Evolutionary conservation across 176 grass and related monocot genomes (phyloP).

Genomic region (Echinochloa phyllopogon): DNA sequence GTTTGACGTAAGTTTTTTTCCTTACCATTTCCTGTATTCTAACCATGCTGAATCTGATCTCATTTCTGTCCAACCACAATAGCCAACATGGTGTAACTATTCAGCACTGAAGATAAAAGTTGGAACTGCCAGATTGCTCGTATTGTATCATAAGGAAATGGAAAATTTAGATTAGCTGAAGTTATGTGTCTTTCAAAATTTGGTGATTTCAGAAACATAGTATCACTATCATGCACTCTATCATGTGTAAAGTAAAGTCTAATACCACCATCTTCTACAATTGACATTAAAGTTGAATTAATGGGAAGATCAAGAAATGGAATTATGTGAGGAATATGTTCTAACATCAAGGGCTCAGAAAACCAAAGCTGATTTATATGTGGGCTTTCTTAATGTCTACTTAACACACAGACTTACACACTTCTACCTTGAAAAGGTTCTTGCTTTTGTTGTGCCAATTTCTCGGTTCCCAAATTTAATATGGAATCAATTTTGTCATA

Average conservation of each 20-base stretch:
- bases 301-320: background rate
- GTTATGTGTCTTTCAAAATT: background rate
- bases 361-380: background rate
- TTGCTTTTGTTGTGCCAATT: background rate
- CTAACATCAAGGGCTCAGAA: background rate
- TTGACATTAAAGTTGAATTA: constrained; percentile 2
- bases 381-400: background rate
- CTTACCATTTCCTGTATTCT: background rate
- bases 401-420: background rate
- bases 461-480: background rate
- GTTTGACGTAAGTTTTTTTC: constrained; percentile 50
- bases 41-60: background rate
- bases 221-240: background rate
- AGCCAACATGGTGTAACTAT: background rate
- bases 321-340: background rate
- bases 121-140: background rate
- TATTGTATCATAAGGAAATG: background rate
- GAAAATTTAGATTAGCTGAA: background rate
- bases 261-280: background rate
- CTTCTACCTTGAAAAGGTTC: background rate
- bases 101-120: background rate
- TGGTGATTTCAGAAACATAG: background rate
- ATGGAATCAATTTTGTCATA: background rate
- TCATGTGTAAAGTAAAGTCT: background rate
- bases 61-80: background rate